Base-by-base conservation (phyloP, 2,329 filamentous ascomycete species). In the Hypoxylon sp. region DNA sequence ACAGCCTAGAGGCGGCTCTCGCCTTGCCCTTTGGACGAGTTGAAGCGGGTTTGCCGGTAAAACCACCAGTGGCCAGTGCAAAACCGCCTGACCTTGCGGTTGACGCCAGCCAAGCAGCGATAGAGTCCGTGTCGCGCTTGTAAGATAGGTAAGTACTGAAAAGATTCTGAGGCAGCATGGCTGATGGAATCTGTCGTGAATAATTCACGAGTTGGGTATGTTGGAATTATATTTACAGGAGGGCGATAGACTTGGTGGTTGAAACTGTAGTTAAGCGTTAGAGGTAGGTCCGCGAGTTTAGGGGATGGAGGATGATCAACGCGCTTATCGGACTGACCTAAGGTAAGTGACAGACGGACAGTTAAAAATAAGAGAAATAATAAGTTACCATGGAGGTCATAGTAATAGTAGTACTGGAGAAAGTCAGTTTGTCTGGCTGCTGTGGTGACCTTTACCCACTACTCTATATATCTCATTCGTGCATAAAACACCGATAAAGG, bases 31-130 rank as follows among this genome's bases (percentile, higher is more conserved):
- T 71, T 33, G 67, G 52, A 27, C 68, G 50, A 7, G 54, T n/a
- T 4, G 40, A 37, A 10, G 37, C 35, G 31, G 41, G 24, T 17
- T 21, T 21, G 15, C 5, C 10, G 35, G 58, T 23, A 24, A 29
- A 31, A 5, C 57, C n/a, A 29, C 23, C 45, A 7, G 33, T 17
- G 10, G 33, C 60, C 8, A 69, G 11, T 8, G 69, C 40, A 42
- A 70, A 77, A 3, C 76, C 76, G 35, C 64, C 66, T 2, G 65
- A 58, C 46, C 70, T 74, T 33, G 77, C 77, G 0, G 75, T 78
- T 1, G 71, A 73, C 2, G 74, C 76, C 6, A 79, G 74, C 77
- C 77, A 80, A 26, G 69, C 64, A 1, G 74, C 75, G 8, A 80
- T 69, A 2, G 70, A 67, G 31, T 77, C 65, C 0, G 73, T 77